Evolutionary conservation across 169 alveolate genomes (phyloP), one percentile per base, ranked within the genome.

Genomic region (Babesia bovis): DNA sequence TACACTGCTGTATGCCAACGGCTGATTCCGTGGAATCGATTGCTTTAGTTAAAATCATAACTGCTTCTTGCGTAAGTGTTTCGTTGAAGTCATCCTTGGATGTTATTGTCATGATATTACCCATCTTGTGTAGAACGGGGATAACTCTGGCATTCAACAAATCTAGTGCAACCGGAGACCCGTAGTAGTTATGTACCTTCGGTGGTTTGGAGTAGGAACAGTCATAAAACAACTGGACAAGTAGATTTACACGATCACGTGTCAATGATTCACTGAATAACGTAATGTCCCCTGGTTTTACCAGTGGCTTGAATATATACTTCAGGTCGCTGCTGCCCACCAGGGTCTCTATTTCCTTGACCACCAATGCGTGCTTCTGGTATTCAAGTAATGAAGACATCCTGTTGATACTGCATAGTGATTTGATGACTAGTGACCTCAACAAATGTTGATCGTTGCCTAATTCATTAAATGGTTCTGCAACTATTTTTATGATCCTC

Each of bases 351-450:
- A 63, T 63, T 25, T 63, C 73, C 7, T 49, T 35, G 35, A 63
- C 13, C 36, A 15, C 6, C 13, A 9, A 13, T 21, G 44, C 33
- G 45, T 45, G 49, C 60, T 63, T 63, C 35, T 63, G 73, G 5
- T 23, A n/a, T 47, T 63, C 73, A 32, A 13, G 5, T n/a, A 63
- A 12, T 45, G 42, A 63, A 50, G 61, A 63, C 49, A 63, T 63
- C 25, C 21, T 63, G 32, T 28, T 15, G 33, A 63, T 35, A 36
- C 12, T 47, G 21, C 33, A 42, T 15, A 63, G 7, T 5, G 21
- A 12, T 21, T 60, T 4, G 5, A 63, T 2, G 3, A 44, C 50
- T 9, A 63, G 23, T 38, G 60, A 1, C 21, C 47, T 26, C 3
- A 63, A 50, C 49, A 45, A 63, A 4, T 33, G 19, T 25, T 35